Evolutionary conservation across 2,329 filamentous ascomycete species (phyloP).

Genomic region (Sarocladium strictum): DNA sequence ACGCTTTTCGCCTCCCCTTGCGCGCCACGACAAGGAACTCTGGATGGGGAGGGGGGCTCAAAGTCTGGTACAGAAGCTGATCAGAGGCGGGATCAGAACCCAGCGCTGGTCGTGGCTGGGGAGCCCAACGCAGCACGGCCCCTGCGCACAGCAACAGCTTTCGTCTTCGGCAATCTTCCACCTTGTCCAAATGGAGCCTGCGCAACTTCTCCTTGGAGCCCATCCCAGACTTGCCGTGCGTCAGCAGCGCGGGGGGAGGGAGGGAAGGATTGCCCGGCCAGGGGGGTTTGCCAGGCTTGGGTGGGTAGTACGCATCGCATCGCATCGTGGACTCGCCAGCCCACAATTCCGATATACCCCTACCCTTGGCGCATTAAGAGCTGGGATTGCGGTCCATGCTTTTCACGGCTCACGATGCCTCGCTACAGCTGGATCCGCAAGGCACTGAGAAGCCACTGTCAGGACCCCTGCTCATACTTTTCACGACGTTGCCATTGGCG

Average conservation of each 20-base stretch:
- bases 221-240: constrained; percentile 9
- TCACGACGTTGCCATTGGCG: neutral
- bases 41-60: neutral
- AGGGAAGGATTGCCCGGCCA: neutral
- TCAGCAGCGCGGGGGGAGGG: constrained; percentile 8
- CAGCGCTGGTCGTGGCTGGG: neutral
- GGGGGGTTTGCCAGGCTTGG: neutral
- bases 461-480: neutral
- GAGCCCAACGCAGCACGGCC: neutral
- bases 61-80: constrained; percentile 10
- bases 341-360: constrained; percentile 9
- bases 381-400: constrained; percentile 9
- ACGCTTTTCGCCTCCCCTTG: neutral
- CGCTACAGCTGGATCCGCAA: neutral
- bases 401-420: constrained; percentile 9
- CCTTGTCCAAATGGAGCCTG: neutral
- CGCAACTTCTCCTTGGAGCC: neutral
- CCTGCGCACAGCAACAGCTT: neutral
- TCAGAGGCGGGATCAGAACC: constrained; percentile 2
- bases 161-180: constrained; percentile 9
- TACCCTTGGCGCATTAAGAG: constrained; percentile 9
- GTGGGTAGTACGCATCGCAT: constrained; percentile 9
- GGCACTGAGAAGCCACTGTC: neutral
- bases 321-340: constrained; percentile 2
- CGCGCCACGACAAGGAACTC: neutral